Evolutionary conservation across 2,329 filamentous ascomycete genomes (phyloP), one percentile per base, ranked within the genome.

Genomic region (Aspergillus sp.): DNA sequence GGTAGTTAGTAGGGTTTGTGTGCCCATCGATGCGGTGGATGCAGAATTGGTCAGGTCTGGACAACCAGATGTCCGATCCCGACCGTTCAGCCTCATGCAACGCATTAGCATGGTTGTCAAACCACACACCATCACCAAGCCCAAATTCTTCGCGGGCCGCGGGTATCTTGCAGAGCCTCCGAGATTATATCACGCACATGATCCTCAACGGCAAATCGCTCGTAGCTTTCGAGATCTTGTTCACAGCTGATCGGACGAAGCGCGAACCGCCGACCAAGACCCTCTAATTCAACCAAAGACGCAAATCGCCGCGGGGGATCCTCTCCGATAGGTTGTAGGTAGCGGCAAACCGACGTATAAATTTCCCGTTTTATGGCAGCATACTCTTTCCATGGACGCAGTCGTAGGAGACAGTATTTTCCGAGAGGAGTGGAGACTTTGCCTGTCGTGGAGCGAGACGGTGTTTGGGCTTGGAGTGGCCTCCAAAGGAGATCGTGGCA

Each of bases 41-140:
- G 41, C 58, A 65, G 43, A 56, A 64, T 29, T 61, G 60, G 45
- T 64, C 60, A 9, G 62, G 61, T 21, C 10, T 34, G 3, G 10
- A 34, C 4, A 9, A 9, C n/a, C 10, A 4, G 4, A 9, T 34
- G 32, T 3, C 10, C 10, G 32, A 34, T 34, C 32, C 10, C 3
- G 32, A 34, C 4, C 10, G 10, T 34, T n/a, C n/a, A n/a, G n/a
- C n/a, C n/a, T n/a, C n/a, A n/a, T n/a, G n/a, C n/a, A n/a, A n/a
- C n/a, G n/a, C n/a, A n/a, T n/a, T 34, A 34, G 32, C 32, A 9
- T 34, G 10, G 10, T 34, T 34, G 10, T 34, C 10, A 34, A 34
- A 34, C 32, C 10, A 34, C 10, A 34, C 32, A 4, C 32, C 10
- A 11, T 34, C 10, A 16, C 10, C 32, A 4, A 34, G 10, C 32